A percentile compares a stretch with the other conserved stretches of the same genome.
Conservation (phyloP, 1,284 basidiomycete species). For the Amylostereum areolatum region DNA sequence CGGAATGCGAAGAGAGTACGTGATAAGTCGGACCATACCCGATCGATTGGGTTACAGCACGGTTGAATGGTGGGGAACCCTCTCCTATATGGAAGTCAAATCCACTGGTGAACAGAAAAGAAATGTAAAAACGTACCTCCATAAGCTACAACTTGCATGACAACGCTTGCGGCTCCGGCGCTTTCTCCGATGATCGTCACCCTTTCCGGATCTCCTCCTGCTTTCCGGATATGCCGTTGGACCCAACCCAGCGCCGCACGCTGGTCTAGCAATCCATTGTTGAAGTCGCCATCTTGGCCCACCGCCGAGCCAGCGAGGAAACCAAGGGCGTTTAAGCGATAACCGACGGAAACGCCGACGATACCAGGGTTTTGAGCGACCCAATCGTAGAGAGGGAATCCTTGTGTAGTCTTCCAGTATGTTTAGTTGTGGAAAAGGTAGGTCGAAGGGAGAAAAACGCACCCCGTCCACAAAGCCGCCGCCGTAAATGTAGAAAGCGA, state of each 20-base stretch:
- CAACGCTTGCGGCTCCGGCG: conserved; percentile 37
- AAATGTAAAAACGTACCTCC: conserved; percentile 24
- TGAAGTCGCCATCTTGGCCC: conserved; percentile 27
- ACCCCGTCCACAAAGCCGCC: conserved; percentile 35
- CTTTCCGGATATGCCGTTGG: conserved; percentile 34
- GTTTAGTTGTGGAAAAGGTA: neutral
- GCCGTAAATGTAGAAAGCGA: conserved; percentile 41
- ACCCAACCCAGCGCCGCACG: conserved; percentile 41
- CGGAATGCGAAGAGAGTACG: conserved; percentile 18
- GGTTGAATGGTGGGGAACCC: conserved; percentile 30
- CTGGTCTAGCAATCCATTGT: conserved; percentile 42
- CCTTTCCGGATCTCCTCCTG: conserved; percentile 35
- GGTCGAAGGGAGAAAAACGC: conserved; percentile 1
- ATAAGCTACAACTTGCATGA: conserved; percentile 37
- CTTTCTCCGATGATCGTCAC: conserved; percentile 40
- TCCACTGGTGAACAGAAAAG: neutral
- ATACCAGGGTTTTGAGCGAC: conserved; percentile 42
- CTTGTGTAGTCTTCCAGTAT: neutral
- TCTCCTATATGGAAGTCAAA: conserved; percentile 20
- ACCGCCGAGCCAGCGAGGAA: conserved; percentile 35
- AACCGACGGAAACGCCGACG: conserved; percentile 48
- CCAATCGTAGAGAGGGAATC: conserved; percentile 37
- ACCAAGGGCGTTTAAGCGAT: conserved; percentile 48
- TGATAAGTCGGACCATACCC: conserved; percentile 34
- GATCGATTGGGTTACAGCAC: conserved; percentile 36